Percentiles rank a stretch among this genome's conserved stretches.
Evolutionary conservation across 1,284 basidiomycete genomes (phyloP).

Genomic region (Hypsizygus ulmarius): DNA sequence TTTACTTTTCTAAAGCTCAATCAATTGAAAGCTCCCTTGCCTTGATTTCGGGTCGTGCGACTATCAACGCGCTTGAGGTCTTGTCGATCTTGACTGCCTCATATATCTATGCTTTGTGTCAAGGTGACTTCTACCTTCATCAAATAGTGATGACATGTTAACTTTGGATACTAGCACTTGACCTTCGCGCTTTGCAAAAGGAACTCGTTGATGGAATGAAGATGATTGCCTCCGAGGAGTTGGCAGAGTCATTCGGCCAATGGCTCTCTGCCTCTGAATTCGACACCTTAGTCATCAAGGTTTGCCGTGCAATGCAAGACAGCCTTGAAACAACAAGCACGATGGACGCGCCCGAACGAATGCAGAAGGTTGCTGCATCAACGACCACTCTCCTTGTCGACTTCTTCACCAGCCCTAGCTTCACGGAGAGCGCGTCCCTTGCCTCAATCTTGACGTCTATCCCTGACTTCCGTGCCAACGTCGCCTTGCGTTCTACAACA

Average conservation of each 20-base stretch:
- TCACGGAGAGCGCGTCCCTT: constrained; percentile 37
- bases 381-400: constrained; percentile 56
- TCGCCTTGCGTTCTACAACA: constrained; percentile 43
- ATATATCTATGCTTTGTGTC: constrained; percentile 76
- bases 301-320: constrained; percentile 43
- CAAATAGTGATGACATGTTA: neutral
- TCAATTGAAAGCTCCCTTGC: constrained; percentile 63
- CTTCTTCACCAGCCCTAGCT: constrained; percentile 31
- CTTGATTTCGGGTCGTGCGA: constrained; percentile 76
- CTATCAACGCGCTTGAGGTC: constrained; percentile 74
- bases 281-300: constrained; percentile 30
- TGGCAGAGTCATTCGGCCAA: constrained; percentile 45
- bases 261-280: constrained; percentile 36
- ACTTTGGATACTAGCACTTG: constrained; percentile 51
- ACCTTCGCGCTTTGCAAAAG: constrained; percentile 68
- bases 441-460: constrained; percentile 61
- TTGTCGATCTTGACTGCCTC: constrained; percentile 71
- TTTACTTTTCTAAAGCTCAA: constrained; percentile 7
- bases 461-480: constrained; percentile 48
- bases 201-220: constrained; percentile 57
- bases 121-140: constrained; percentile 50
- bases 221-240: constrained; percentile 50
- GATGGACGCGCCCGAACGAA: constrained; percentile 65
- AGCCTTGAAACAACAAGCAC: constrained; percentile 64
- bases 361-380: constrained; percentile 64